Evolutionary conservation across 768 basidiomycete genomes (phyloP).

Genomic region (Porpolomopsis calyptriformis): DNA sequence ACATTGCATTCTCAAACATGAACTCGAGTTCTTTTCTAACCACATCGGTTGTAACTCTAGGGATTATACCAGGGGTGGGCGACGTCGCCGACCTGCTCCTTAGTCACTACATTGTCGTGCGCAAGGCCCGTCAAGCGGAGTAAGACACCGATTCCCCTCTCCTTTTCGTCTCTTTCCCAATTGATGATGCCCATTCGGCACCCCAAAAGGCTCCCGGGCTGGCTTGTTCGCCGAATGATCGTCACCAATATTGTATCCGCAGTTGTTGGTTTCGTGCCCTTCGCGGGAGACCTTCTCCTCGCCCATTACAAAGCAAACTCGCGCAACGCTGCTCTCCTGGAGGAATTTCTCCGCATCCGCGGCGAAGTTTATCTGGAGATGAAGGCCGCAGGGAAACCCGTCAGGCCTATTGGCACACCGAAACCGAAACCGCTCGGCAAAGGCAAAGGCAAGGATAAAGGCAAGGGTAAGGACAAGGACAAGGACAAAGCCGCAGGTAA

Average conservation of each 20-base stretch:
- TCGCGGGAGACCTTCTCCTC: slow-evolving; percentile 65
- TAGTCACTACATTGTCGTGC: slow-evolving; percentile 68
- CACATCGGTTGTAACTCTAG: neutral
- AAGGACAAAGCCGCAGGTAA: too few species aligned
- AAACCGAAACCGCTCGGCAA: slow-evolving; percentile 8
- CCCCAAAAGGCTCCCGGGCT: slow-evolving; percentile 32
- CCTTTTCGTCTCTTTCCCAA: too few species aligned
- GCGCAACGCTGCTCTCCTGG: slow-evolving; percentile 76
- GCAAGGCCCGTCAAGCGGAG: slow-evolving; percentile 67
- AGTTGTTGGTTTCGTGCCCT: slow-evolving; percentile 53
- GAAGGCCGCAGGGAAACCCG: slow-evolving; percentile 24
- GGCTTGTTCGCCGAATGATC: slow-evolving; percentile 67
- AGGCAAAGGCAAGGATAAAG: slow-evolving; percentile 12
- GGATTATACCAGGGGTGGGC: slow-evolving; percentile 60
- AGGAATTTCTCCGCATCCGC: slow-evolving; percentile 72
- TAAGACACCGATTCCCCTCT: too few species aligned
- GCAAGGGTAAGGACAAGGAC: too few species aligned
- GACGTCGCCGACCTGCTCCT: slow-evolving; percentile 52
- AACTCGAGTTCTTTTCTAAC: too few species aligned
- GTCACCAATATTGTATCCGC: slow-evolving; percentile 65
- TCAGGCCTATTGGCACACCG: slow-evolving; percentile 4
- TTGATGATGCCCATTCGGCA: neutral
- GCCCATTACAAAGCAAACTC: slow-evolving; percentile 82
- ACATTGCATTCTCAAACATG: too few species aligned
- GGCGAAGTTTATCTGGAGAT: slow-evolving; percentile 61